Evolutionary conservation across 108 stramenopile genomes (phyloP), one percentile per base, ranked within the genome.

Genomic region (Fragilaria crotonensis): DNA sequence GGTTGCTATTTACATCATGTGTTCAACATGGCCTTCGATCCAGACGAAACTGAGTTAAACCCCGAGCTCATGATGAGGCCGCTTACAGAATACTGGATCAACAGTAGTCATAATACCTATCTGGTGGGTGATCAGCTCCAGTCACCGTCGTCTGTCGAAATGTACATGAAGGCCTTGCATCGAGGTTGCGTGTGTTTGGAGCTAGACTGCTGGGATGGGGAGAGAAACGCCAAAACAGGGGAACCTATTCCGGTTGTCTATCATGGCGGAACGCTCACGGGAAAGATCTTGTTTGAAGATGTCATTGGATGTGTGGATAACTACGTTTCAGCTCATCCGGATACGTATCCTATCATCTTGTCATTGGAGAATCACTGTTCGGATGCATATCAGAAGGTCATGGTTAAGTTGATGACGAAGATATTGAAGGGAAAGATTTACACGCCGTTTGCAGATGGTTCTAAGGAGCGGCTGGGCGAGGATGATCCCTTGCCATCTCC

Each of bases 71-170:
- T 86, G 82, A 67, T 66, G 29, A 55, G 64, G 27, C 89, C 94
- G 5, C 67, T 99, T 21, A 79, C 87, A 17, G 58, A 90, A 41
- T 99, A 97, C 64, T 98, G 79, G 77, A 90, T 97, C 63, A 90
- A 94, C 49, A 84, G 92, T 2, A 80, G 81, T 36, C 98, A 99
- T 87, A 99, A 99, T 56, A 96, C 97, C 0, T 99, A 99, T 65
- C 74, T 97, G 5, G 74, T 85, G 7, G 97, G 95, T 9, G 95
- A 99, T 77, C 98, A 99, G 58, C 52, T 97, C 30, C 60, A 68
- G 66, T 75, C 77, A 25, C 66, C 46, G 7, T 87, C 86, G 14
- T 77, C 74, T 41, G 95, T 95, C 25, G 77, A 92, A 70, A 82
- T 80, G 61, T 81, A 95, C 50, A 49, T 56, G 18, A 50, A 58